These are phyloP conservation scores for Penicillium expansum DNA, from an alignment of 2,329 filamentous ascomycete genomes.

Conservation along the genomic window DNA sequence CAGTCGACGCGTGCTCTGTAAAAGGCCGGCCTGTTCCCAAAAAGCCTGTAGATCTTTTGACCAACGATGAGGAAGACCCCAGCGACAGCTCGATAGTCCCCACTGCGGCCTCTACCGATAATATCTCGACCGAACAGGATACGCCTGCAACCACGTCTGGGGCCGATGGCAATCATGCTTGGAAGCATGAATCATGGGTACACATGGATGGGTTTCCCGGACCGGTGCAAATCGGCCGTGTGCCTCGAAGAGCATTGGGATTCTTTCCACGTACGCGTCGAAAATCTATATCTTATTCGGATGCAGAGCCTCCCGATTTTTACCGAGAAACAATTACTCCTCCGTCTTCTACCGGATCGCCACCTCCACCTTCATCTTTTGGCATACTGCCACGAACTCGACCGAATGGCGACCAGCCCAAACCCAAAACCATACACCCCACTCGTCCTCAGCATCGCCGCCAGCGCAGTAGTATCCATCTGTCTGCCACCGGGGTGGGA, in stretches of 20 bases:
- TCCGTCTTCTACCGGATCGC: constrained; percentile 26
- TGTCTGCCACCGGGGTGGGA: constrained; percentile 83
- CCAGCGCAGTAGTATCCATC: constrained; percentile 52
- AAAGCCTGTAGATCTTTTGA: constrained; percentile 28
- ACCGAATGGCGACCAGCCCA: constrained; percentile 31
- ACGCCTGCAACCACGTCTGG: constrained; percentile 27
- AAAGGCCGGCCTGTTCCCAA: constrained; percentile 63
- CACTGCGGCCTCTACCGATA: constrained; percentile 3
- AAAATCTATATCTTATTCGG: constrained; percentile 68
- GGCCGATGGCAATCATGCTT: constrained; percentile 63
- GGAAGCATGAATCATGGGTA: constrained; percentile 89
- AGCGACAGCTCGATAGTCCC: constrained; percentile 38
- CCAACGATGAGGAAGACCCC: constrained; percentile 29
- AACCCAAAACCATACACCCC: constrained; percentile 24
- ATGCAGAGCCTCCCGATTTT: constrained; percentile 51
- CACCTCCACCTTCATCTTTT: constrained; percentile 28
- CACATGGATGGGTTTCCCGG: constrained; percentile 67
- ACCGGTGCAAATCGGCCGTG: constrained; percentile 80
- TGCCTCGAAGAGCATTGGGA: constrained; percentile 75
- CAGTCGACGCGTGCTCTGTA: constrained; percentile 82
- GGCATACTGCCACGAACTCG: constrained; percentile 28
- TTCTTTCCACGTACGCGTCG: constrained; percentile 89
- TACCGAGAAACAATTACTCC: constrained; percentile 31
- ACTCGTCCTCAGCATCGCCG: constrained; percentile 39
- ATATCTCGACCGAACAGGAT: constrained; percentile 5